These are phyloP conservation scores for Powellomyces hirtus DNA, from an alignment of 192 early-diverging fungal species.

Conservation along the genomic window DNA sequence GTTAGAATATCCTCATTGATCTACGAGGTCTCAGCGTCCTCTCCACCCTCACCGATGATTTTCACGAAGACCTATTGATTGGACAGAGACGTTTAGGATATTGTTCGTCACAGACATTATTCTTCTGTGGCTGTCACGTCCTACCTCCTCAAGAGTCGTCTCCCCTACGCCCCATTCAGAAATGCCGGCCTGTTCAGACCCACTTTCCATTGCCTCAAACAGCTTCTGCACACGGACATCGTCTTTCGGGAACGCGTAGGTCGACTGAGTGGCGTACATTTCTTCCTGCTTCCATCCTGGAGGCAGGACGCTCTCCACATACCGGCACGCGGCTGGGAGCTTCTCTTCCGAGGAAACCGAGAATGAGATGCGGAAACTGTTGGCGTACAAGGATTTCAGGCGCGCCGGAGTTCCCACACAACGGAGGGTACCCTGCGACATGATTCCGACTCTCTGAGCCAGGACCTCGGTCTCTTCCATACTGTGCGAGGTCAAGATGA, in stretches of 20 bases:
- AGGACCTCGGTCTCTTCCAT: slow-evolving; percentile 82
- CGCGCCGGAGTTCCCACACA: slow-evolving; percentile 62
- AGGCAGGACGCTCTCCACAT: slow-evolving; percentile 53
- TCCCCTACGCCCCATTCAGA: slow-evolving; percentile 71
- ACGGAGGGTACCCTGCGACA: slow-evolving; percentile 70
- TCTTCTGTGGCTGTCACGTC: no score
- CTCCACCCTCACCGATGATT: slow-evolving; percentile 30
- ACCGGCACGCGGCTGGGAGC: slow-evolving; percentile 34
- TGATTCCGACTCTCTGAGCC: slow-evolving; percentile 73
- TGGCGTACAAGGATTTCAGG: slow-evolving; percentile 65
- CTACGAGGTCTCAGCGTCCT: slow-evolving; percentile 5
- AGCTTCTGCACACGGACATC: slow-evolving; percentile 43
- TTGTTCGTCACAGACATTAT: background rate
- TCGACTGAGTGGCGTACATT: slow-evolving; percentile 49
- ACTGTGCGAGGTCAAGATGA: slow-evolving; percentile 67
- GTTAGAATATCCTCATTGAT: background rate
- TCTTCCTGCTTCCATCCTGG: slow-evolving; percentile 30
- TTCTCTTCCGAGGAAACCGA: background rate
- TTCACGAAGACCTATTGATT: slow-evolving; percentile 46
- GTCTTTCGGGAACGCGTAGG: slow-evolving; percentile 64
- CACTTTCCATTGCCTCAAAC: slow-evolving; percentile 60
- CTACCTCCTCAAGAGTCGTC: slow-evolving; percentile 69
- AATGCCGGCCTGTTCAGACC: slow-evolving; percentile 58
- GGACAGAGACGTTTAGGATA: background rate
- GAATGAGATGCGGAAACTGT: background rate